Percentiles rank a stretch among this genome's conserved stretches.
Evolutionary conservation across 805 yeast species (phyloP).

Genomic region (Jamesozyma hellenica): DNA sequence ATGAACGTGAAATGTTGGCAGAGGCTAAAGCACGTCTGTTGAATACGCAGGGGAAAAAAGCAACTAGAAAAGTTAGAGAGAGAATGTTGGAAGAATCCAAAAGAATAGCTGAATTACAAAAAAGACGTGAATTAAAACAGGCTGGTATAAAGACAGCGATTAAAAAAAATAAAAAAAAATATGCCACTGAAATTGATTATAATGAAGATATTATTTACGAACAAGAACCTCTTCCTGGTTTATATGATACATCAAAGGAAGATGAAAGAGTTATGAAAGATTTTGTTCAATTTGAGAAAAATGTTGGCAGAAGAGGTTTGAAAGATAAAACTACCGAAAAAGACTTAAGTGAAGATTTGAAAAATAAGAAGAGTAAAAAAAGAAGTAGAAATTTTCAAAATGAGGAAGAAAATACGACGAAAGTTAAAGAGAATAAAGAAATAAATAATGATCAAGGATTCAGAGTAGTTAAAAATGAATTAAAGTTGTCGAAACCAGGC

Average conservation of each 20-base stretch:
- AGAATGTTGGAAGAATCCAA: constrained; percentile 69
- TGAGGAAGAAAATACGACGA: constrained; percentile 4
- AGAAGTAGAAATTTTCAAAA: constrained; percentile 16
- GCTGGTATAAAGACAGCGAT: constrained; percentile 56
- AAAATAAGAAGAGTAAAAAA: constrained; percentile 14
- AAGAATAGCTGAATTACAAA: constrained; percentile 65
- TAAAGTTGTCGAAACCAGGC: constrained; percentile 32
- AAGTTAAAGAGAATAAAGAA: constrained; percentile 8
- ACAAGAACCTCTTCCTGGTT: constrained; percentile 54
- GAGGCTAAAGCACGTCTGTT: constrained; percentile 90
- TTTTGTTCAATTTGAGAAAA: constrained; percentile 34
- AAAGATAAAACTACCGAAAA: constrained; percentile 25
- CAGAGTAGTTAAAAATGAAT: constrained; percentile 4
- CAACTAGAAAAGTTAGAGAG: constrained; percentile 81
- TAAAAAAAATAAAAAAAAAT: constrained; percentile 41
- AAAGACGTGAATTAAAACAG: constrained; percentile 68
- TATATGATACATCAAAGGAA: constrained; percentile 62
- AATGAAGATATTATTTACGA: constrained; percentile 78
- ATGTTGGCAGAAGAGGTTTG: constrained; percentile 38
- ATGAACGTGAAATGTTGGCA: constrained; percentile 83
- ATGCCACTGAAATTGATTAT: constrained; percentile 61
- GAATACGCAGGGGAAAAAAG: constrained; percentile 90
- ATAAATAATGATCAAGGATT: constrained; percentile 1
- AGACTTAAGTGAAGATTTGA: constrained; percentile 23
- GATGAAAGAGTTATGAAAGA: constrained; percentile 31